These are phyloP conservation scores for Stipa capillata DNA, from an alignment of 176 grass and related monocot species.

Conservation along the genomic window DNA sequence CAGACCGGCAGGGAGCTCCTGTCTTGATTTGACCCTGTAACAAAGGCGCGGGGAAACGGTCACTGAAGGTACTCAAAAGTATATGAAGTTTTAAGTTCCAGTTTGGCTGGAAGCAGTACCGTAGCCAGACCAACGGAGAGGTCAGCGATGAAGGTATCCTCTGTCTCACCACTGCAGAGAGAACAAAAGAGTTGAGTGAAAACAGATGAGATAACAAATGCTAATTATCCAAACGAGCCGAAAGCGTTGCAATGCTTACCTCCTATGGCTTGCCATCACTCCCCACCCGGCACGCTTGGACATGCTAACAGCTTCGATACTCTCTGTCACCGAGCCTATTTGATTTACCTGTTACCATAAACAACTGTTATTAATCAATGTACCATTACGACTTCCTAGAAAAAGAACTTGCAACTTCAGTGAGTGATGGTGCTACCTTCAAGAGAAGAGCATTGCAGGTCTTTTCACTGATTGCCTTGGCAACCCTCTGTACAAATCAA, in stretches of 20 bases:
- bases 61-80: neutral
- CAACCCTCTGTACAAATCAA: conserved; percentile 58
- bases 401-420: neutral
- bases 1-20: conserved; percentile 89
- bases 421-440: conserved; percentile 45
- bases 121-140: conserved; percentile 79
- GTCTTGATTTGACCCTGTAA: conserved; percentile 95
- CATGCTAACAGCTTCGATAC: conserved; percentile 93
- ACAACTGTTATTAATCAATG: neutral
- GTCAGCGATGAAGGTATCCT: conserved; percentile 98
- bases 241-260: conserved; percentile 23
- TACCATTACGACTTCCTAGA: neutral
- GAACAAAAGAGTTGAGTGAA: neutral
- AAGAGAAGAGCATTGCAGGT: conserved; percentile 93
- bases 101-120: conserved; percentile 21
- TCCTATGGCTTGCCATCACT: conserved; percentile 90
- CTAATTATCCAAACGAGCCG: neutral
- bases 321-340: conserved; percentile 92
- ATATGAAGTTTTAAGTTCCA: neutral
- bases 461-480: conserved; percentile 83
- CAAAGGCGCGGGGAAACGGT: neutral
- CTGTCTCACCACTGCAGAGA: conserved; percentile 79
- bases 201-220: neutral
- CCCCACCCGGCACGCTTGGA: conserved; percentile 87
- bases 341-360: conserved; percentile 63